These are phyloP conservation scores for Fusarium anthophilum DNA, from an alignment of 2,329 filamentous ascomycete species.

Conservation along the genomic window DNA sequence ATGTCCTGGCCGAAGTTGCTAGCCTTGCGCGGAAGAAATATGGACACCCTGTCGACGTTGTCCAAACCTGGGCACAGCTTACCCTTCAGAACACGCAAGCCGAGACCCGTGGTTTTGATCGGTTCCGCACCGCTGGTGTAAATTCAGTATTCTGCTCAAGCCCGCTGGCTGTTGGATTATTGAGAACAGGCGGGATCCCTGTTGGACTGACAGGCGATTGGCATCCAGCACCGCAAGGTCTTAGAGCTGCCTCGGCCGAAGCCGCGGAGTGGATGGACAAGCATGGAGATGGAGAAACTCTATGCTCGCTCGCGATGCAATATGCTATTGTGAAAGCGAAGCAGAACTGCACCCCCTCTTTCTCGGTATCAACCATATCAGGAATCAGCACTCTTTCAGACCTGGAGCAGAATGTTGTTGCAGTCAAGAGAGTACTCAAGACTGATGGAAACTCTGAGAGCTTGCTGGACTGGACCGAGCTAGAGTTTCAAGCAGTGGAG, in stretches of 20 bases:
- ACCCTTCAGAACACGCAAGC: slow-evolving; percentile 7
- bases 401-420: not conserved
- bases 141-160: not conserved
- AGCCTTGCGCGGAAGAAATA: not conserved
- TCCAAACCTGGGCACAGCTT: slow-evolving; percentile 6
- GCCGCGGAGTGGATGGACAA: not conserved
- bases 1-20: not conserved
- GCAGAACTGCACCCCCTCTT: not conserved
- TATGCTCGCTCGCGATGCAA: not conserved
- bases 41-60: not conserved
- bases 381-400: not conserved
- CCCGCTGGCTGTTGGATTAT: not conserved
- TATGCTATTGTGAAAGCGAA: not conserved
- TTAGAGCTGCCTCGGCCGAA: not conserved
- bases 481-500: not conserved
- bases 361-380: not conserved
- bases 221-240: not conserved
- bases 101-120: not conserved
- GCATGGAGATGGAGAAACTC: not conserved
- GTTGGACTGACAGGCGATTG: not conserved
- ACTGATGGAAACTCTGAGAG: accelerated
- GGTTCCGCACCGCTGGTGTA: not conserved
- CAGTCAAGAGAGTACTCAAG: not conserved
- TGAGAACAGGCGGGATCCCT: not conserved
- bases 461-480: not conserved